Percentiles rank a stretch among this genome's conserved stretches.
Conservation (phyloP, 768 basidiomycete species). For the Rossbeevera mucosa region DNA sequence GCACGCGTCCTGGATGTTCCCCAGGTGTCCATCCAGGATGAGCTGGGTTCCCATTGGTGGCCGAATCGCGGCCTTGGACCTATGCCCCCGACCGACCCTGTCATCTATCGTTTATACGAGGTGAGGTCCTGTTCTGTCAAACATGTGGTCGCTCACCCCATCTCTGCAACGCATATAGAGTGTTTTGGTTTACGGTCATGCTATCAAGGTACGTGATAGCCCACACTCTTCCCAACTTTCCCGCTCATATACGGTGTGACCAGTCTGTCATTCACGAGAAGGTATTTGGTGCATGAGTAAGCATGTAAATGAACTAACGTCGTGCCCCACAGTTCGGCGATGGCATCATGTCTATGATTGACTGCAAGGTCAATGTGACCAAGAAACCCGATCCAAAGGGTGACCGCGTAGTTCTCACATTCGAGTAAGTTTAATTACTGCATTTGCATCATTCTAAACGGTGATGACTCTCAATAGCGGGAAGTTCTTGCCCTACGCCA, state of each 20-base stretch:
- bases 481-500: slow-evolving; percentile 71
- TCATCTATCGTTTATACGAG: slow-evolving; percentile 81
- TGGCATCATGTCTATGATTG: slow-evolving; percentile 88
- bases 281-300: slow-evolving; percentile 28
- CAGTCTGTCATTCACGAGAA: slow-evolving; percentile 77
- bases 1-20: slow-evolving; percentile 47
- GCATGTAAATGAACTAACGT: not conserved
- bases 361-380: slow-evolving; percentile 65
- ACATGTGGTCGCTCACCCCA: not conserved
- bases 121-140: slow-evolving; percentile 30
- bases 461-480: slow-evolving; percentile 41
- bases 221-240: not conserved
- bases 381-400: slow-evolving; percentile 74
- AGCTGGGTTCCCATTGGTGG: slow-evolving; percentile 65
- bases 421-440: slow-evolving; percentile 47
- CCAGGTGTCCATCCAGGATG: slow-evolving; percentile 33
- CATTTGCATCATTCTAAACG: slow-evolving; percentile 1
- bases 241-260: slow-evolving; percentile 1
- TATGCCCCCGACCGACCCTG: slow-evolving; percentile 70
- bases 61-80: slow-evolving; percentile 67
- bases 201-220: slow-evolving; percentile 58
- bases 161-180: slow-evolving; percentile 35
- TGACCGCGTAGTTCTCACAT: slow-evolving; percentile 73
- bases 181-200: slow-evolving; percentile 71
- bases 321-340: slow-evolving; percentile 59